phyloP scores from a whole-genome alignment of 352 stramenopile genomes.

The Pythium phragmitis region DNA sequence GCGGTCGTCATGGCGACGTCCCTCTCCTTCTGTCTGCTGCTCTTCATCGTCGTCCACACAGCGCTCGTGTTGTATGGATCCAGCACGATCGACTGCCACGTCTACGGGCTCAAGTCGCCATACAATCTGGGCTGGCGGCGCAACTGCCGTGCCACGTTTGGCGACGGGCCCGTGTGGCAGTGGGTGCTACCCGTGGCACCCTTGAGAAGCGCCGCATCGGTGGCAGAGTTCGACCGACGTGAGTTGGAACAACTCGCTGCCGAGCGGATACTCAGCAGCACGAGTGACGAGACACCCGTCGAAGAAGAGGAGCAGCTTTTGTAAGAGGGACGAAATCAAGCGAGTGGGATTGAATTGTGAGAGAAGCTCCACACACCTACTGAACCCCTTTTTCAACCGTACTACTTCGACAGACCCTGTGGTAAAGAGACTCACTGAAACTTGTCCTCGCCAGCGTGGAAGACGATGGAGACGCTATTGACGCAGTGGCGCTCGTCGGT shows the following conservation, averaged over 20 bases:
- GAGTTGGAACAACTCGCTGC: slow-evolving; percentile 52
- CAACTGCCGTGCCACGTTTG: slow-evolving; percentile 59
- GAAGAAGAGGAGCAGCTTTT: slow-evolving; percentile 60
- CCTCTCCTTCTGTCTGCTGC: slow-evolving; percentile 62
- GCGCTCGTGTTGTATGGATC: slow-evolving; percentile 63
- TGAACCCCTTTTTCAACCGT: neutral
- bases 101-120: slow-evolving; percentile 58
- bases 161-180: slow-evolving; percentile 45
- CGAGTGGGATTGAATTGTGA: neutral
- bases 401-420: no score
- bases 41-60: slow-evolving; percentile 74
- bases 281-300: slow-evolving; percentile 39
- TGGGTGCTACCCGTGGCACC: slow-evolving; percentile 52
- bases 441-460: slow-evolving; percentile 61
- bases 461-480: slow-evolving; percentile 89
- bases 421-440: slow-evolving; percentile 6
- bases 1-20: slow-evolving; percentile 70
- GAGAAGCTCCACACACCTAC: neutral
- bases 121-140: slow-evolving; percentile 68
- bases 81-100: slow-evolving; percentile 82
- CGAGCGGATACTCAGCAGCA: slow-evolving; percentile 37
- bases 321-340: slow-evolving; percentile 22
- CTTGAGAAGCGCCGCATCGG: slow-evolving; percentile 14
- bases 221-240: slow-evolving; percentile 37
- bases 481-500: slow-evolving; percentile 91